Conservation (phyloP, 768 basidiomycete genomes). For the Dioszegia aurantiaca region DNA sequence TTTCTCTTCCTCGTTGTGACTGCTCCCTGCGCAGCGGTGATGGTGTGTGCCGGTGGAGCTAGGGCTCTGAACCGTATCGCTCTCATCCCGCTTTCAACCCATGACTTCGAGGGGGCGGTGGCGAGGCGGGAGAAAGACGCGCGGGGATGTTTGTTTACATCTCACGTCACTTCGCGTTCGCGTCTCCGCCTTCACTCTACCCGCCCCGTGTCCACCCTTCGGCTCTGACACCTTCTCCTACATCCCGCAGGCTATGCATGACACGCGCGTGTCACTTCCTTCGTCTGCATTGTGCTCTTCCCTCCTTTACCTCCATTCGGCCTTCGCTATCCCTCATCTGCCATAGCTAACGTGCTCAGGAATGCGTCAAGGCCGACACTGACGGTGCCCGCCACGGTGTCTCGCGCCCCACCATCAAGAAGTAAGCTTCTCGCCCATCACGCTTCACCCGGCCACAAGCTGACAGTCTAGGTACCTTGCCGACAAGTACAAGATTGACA, state of each 20-base stretch:
- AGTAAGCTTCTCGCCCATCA: conserved; percentile 57
- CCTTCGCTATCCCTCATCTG: neutral
- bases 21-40: too few species aligned
- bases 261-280: too few species aligned
- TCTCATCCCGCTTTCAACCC: neutral
- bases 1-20: neutral
- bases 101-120: neutral
- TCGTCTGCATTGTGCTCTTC: too few species aligned
- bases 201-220: neutral
- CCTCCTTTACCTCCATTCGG: too few species aligned
- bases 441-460: neutral
- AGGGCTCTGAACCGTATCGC: neutral
- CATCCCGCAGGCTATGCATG: neutral
- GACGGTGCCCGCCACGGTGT: conserved; percentile 70
- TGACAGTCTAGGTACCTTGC: conserved; percentile 67
- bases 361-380: conserved; percentile 66
- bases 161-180: neutral
- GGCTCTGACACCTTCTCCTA: neutral
- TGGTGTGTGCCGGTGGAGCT: neutral
- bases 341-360: conserved; percentile 55
- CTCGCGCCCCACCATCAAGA: conserved; percentile 75
- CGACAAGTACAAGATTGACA: conserved; percentile 73
- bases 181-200: neutral
- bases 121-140: conserved; percentile 1
- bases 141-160: conserved; percentile 12